Conservation (phyloP, 2,329 filamentous ascomycete species). For the Fusarium stilboides region DNA sequence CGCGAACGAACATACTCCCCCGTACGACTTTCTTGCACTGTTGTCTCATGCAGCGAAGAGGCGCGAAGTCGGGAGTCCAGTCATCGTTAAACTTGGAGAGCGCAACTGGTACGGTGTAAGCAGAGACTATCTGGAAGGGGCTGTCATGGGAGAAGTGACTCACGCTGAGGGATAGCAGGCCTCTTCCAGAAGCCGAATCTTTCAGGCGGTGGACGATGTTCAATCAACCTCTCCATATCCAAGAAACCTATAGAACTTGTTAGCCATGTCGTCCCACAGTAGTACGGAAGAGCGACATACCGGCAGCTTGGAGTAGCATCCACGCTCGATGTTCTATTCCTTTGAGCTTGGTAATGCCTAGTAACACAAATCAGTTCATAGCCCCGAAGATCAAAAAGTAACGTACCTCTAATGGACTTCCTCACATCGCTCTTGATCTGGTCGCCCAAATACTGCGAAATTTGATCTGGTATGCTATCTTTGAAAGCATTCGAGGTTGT, state of each 20-base stretch:
- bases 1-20: slow-evolving; percentile 41
- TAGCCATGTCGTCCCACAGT: not conserved
- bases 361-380: not conserved
- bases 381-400: accelerated
- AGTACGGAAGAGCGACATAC: not conserved
- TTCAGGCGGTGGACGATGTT: slow-evolving; percentile 39
- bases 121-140: accelerated
- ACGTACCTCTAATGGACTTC: slow-evolving; percentile 29
- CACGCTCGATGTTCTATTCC: slow-evolving; percentile 38
- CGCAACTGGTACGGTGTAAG: slow-evolving; percentile 16
- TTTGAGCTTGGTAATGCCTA: slow-evolving; percentile 25
- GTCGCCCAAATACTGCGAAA: slow-evolving; percentile 31
- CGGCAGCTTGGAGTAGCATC: slow-evolving; percentile 40
- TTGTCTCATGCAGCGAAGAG: slow-evolving; percentile 32
- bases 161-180: slow-evolving; percentile 44
- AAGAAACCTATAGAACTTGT: slow-evolving; percentile 24
- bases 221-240: slow-evolving; percentile 44
- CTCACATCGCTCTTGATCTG: slow-evolving; percentile 37
- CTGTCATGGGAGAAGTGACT: not conserved
- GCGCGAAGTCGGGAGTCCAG: slow-evolving; percentile 35
- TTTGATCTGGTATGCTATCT: slow-evolving; percentile 26
- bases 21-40: slow-evolving; percentile 35
- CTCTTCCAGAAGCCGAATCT: slow-evolving; percentile 40
- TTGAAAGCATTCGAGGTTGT: slow-evolving; percentile 12
- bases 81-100: slow-evolving; percentile 26